These are phyloP conservation scores for Aspergillus sp. DNA, from an alignment of 2,329 filamentous ascomycete species.

Conservation along the genomic window DNA sequence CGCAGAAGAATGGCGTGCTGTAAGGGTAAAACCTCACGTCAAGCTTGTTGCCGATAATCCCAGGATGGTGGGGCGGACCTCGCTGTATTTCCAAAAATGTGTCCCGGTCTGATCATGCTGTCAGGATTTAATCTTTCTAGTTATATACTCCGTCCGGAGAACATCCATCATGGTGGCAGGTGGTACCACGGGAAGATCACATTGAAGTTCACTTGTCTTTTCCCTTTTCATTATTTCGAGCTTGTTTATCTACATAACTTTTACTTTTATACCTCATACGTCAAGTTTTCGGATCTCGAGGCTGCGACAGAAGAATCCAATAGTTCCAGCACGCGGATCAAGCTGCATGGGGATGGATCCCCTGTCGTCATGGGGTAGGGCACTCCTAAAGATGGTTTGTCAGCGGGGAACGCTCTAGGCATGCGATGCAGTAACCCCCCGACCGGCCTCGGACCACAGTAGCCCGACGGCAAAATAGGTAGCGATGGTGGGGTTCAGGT, in stretches of 20 bases:
- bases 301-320: not conserved
- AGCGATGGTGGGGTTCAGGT: slow-evolving; percentile 14
- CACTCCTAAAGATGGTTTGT: slow-evolving; percentile 13
- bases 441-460: slow-evolving; percentile 29
- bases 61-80: slow-evolving; percentile 23
- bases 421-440: slow-evolving; percentile 6
- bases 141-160: slow-evolving; percentile 10
- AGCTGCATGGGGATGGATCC: slow-evolving; percentile 13
- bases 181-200: not conserved
- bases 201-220: not conserved
- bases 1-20: slow-evolving; percentile 2
- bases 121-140: slow-evolving; percentile 1
- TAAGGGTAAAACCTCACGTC: slow-evolving; percentile 13
- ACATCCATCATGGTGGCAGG: not conserved
- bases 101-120: slow-evolving; percentile 27
- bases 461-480: slow-evolving; percentile 25
- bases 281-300: not conserved
- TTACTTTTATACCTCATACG: too few species aligned
- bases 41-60: slow-evolving; percentile 21
- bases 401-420: slow-evolving; percentile 16
- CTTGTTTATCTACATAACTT: too few species aligned
- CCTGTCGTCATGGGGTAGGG: slow-evolving; percentile 13
- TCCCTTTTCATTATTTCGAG: not conserved
- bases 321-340: slow-evolving; percentile 1
- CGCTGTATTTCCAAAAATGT: slow-evolving; percentile 32